Base-by-base conservation (phyloP, 2,329 filamentous ascomycete species). In the Fusarium sp. region DNA sequence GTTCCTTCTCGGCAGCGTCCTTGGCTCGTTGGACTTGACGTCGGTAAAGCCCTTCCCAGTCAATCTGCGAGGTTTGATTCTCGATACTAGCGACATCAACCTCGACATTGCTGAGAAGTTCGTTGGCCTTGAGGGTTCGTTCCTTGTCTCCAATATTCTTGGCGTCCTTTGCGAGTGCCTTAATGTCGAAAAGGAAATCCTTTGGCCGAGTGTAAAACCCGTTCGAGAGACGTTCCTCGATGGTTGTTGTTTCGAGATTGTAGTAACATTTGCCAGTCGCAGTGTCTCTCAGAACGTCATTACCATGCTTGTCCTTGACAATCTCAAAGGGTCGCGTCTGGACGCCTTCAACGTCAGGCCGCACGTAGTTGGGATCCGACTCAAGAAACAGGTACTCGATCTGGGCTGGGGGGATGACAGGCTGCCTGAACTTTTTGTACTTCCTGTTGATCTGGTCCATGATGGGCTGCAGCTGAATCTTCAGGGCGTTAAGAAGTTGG, bases 401-500 rank as follows among this genome's bases (percentile, higher is more conserved):
- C 73, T 92, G 89, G 13, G 84, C 82, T 61, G 94, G 91, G 2
- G 94, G 91, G 70, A 99, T 92, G 47, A 94, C 90, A 1, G 94
- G 92, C 65, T 91, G 91, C 70, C 95, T 90, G 84, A 98, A 98
- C 76, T 95, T 95, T 80, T 93, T 94, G 84, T 98, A 97, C 80
- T 93, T 95, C 71, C 89, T 88, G 82, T 97, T 97, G 80, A 99
- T 94, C 83, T 98, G 95, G 76, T 99, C 96, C 95, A 99, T 98
- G 76, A 98, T 94, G 2, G 94, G 95, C 82, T 98, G 95, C 64
- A 99, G 91, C 63, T 93, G 88, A 42, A 97, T 91, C 85, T 98
- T 99, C 74, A 99, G 86, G 68, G 93, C 86, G 81, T 98, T 98
- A 63, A 98, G 88, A 13, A 92, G 90, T 73, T 96, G 91, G 58